These are phyloP conservation scores for Moricandia moricandioides DNA, from an alignment of 345 rosid species.

Conservation along the genomic window DNA sequence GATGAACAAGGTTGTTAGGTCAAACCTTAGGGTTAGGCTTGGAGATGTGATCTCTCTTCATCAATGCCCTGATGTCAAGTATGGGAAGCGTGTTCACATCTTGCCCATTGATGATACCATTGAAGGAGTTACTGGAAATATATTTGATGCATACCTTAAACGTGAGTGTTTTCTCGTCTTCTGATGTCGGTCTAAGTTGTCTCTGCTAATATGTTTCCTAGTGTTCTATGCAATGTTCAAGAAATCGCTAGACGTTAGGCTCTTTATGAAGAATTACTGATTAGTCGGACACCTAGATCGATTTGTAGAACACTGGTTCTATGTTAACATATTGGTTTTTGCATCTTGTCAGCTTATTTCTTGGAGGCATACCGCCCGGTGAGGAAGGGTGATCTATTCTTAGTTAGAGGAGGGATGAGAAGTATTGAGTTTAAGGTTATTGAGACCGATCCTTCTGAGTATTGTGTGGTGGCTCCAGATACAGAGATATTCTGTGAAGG, in stretches of 20 bases:
- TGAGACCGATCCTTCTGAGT: conserved; percentile 53
- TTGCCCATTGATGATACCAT: conserved; percentile 67
- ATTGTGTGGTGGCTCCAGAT: conserved; percentile 71
- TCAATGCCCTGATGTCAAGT: conserved; percentile 68
- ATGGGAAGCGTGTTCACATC: conserved; percentile 68
- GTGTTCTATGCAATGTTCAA: neutral
- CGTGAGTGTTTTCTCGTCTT: conserved; percentile 36
- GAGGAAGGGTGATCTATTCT: conserved; percentile 64
- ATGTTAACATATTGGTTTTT: neutral
- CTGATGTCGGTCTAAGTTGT: neutral
- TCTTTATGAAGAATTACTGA: neutral
- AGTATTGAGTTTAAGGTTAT: conserved; percentile 61
- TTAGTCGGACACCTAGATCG: neutral
- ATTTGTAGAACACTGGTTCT: neutral
- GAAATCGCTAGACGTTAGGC: neutral
- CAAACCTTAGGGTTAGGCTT: conserved; percentile 65
- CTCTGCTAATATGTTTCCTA: neutral
- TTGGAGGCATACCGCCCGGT: conserved; percentile 66
- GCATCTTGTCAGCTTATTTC: conserved; percentile 50
- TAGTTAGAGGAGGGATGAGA: conserved; percentile 73
- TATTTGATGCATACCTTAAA: conserved; percentile 64
- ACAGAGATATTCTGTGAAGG: conserved; percentile 76
- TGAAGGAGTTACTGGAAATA: conserved; percentile 61
- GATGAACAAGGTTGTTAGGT: conserved; percentile 69
- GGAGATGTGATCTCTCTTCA: conserved; percentile 70